Conservation (phyloP, 768 basidiomycete genomes). For the Hypholoma sublateritium region DNA sequence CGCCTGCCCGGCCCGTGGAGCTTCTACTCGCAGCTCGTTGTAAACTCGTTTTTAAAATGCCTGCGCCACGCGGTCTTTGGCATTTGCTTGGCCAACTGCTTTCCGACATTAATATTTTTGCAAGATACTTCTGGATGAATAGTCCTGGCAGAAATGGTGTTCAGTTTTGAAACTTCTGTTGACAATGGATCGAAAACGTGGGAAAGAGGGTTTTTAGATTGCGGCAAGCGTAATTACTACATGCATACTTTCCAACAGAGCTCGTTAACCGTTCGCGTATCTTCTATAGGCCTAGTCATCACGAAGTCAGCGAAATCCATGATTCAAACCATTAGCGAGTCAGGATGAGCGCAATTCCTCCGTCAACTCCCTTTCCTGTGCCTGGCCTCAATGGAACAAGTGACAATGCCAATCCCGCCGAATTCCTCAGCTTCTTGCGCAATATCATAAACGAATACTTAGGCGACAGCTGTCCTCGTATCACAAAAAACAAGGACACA, state of each 20-base stretch:
- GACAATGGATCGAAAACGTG: neutral
- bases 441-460: slow-evolving; percentile 37
- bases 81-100: too few relatives aligned
- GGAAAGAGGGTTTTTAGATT: neutral
- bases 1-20: neutral
- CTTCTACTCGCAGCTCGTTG: neutral
- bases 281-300: neutral
- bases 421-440: slow-evolving; percentile 43
- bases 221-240: neutral
- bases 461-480: slow-evolving; percentile 28
- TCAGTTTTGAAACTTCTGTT: neutral
- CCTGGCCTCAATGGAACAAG: slow-evolving; percentile 27
- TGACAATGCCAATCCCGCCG: slow-evolving; percentile 31
- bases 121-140: too few relatives aligned
- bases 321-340: neutral
- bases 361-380: slow-evolving; percentile 29
- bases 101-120: too few relatives aligned
- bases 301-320: neutral
- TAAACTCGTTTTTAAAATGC: too few relatives aligned
- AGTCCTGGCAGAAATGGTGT: too few relatives aligned
- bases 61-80: too few relatives aligned
- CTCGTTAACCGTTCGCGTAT: neutral
- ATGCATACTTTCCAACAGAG: neutral
- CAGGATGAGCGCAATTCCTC: slow-evolving; percentile 19
- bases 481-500: slow-evolving; percentile 31